phyloP scores from a whole-genome alignment of 2,329 filamentous ascomycete species.

The Fusarium drepaniforme region DNA sequence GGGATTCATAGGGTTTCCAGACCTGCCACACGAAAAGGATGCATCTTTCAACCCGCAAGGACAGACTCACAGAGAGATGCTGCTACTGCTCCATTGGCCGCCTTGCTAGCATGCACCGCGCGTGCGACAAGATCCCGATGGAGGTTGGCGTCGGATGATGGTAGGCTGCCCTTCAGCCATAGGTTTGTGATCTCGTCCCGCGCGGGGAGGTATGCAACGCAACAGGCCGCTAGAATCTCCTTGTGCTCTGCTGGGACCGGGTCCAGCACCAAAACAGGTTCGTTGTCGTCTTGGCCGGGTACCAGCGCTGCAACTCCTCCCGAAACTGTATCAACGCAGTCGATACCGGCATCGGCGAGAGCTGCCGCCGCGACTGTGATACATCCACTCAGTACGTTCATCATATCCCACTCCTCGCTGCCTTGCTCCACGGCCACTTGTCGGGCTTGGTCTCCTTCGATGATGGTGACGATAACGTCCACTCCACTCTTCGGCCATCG shows the following conservation, averaged over 20 bases:
- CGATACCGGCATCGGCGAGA: slow-evolving; percentile 93
- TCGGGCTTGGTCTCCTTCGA: slow-evolving; percentile 91
- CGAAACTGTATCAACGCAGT: slow-evolving; percentile 90
- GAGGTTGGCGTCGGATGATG: slow-evolving; percentile 52
- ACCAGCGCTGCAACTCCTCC: slow-evolving; percentile 91
- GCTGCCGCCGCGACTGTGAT: slow-evolving; percentile 95
- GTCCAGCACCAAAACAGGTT: slow-evolving; percentile 75
- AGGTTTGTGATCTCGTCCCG: slow-evolving; percentile 94
- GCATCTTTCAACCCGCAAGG: slow-evolving; percentile 23
- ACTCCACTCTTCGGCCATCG: slow-evolving; percentile 98
- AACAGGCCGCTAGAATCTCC: slow-evolving; percentile 83
- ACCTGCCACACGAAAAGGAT: neutral
- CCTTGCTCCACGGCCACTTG: slow-evolving; percentile 60
- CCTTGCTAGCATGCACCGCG: slow-evolving; percentile 58
- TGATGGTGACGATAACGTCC: slow-evolving; percentile 92
- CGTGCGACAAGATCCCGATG: slow-evolving; percentile 52
- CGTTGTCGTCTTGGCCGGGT: slow-evolving; percentile 47
- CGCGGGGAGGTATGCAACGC: slow-evolving; percentile 87
- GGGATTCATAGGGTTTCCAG: neutral
- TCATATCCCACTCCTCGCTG: slow-evolving; percentile 83
- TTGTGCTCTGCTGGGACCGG: slow-evolving; percentile 85
- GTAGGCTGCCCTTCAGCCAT: slow-evolving; percentile 85
- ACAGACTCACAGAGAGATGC: slow-evolving; percentile 53
- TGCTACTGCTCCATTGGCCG: slow-evolving; percentile 47
- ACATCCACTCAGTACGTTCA: slow-evolving; percentile 92